phyloP scores from a whole-genome alignment of 2,329 filamentous ascomycete species.

The Aspergillus pseudoterreus region DNA sequence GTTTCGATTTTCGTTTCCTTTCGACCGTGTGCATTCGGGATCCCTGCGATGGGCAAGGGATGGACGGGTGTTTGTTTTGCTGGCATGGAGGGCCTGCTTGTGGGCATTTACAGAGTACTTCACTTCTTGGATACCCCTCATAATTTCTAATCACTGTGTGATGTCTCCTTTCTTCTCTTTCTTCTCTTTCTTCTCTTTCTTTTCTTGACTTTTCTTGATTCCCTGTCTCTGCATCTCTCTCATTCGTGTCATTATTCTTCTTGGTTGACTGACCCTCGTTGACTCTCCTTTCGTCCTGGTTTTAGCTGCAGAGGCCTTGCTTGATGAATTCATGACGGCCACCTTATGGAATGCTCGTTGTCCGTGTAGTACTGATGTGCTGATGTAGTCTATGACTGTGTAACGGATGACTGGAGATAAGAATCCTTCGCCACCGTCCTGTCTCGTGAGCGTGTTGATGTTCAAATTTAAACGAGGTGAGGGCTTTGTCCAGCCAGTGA shows the following conservation, averaged over 20 bases:
- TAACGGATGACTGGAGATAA: not conserved
- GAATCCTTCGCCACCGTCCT: not conserved
- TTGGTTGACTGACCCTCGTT: slow-evolving; percentile 7
- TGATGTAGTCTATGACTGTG: not conserved
- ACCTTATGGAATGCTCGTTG: slow-evolving; percentile 7
- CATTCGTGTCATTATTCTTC: slow-evolving; percentile 6
- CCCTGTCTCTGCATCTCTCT: slow-evolving; percentile 2
- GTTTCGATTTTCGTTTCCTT: too few species aligned
- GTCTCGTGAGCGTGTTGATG: too few species aligned
- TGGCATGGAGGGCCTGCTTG: slow-evolving; percentile 5
- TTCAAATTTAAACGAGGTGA: too few species aligned
- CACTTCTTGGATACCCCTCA: slow-evolving; percentile 22
- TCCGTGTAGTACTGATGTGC: not conserved
- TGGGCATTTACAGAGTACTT: slow-evolving; percentile 13
- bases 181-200: slow-evolving; percentile 7
- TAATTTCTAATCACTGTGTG: slow-evolving; percentile 22
- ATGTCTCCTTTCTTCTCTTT: slow-evolving; percentile 11
- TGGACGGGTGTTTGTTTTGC: not conserved
- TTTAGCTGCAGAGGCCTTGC: slow-evolving; percentile 9
- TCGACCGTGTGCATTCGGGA: too few species aligned
- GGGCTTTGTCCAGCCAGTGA: not conserved
- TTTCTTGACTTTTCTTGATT: not conserved
- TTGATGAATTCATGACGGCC: slow-evolving; percentile 21
- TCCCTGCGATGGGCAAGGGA: too few species aligned
- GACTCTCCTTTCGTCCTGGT: not conserved